Evolutionary conservation across 2,329 filamentous ascomycete species (phyloP).

Genomic region (Aspergillus aculeatus): DNA sequence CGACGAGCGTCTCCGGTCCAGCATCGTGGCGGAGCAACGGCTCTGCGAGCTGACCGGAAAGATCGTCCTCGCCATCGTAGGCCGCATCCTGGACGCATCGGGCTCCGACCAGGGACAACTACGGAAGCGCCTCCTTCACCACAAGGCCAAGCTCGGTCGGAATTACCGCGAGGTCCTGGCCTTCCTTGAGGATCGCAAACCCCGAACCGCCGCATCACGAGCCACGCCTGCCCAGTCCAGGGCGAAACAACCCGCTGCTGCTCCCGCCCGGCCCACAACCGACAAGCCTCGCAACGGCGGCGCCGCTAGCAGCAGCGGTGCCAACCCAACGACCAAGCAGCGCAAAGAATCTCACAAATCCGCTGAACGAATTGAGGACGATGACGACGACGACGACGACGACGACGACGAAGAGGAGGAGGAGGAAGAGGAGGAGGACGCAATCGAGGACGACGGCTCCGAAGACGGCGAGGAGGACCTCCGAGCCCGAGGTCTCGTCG

Average conservation of each 20-base stretch:
- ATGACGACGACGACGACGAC: constrained; percentile 40
- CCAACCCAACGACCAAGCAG: not conserved
- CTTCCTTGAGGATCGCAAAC: constrained; percentile 70
- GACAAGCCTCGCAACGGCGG: constrained; percentile 14
- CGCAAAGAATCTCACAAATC: constrained; percentile 29
- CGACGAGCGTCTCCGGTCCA: constrained; percentile 60
- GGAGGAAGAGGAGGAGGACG: constrained; percentile 27
- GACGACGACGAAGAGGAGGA: constrained; percentile 37
- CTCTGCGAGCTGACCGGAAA: constrained; percentile 84
- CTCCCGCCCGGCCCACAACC: not conserved
- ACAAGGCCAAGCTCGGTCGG: constrained; percentile 74
- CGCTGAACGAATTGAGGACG: constrained; percentile 45
- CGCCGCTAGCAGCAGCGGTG: constrained; percentile 13
- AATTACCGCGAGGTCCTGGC: constrained; percentile 84
- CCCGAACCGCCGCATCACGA: constrained; percentile 21
- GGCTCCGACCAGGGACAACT: constrained; percentile 63
- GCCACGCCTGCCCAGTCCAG: constrained; percentile 26
- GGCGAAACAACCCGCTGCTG: constrained; percentile 29
- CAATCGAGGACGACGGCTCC: constrained; percentile 18
- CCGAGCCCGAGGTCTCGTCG: constrained; percentile 35
- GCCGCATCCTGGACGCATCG: constrained; percentile 67
- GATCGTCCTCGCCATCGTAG: constrained; percentile 76
- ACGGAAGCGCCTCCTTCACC: constrained; percentile 70
- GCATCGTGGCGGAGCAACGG: constrained; percentile 76
- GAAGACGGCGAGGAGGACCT: constrained; percentile 46